Conservation (phyloP, 192 early-diverging fungal genomes). For the Mortierella antarctica region DNA sequence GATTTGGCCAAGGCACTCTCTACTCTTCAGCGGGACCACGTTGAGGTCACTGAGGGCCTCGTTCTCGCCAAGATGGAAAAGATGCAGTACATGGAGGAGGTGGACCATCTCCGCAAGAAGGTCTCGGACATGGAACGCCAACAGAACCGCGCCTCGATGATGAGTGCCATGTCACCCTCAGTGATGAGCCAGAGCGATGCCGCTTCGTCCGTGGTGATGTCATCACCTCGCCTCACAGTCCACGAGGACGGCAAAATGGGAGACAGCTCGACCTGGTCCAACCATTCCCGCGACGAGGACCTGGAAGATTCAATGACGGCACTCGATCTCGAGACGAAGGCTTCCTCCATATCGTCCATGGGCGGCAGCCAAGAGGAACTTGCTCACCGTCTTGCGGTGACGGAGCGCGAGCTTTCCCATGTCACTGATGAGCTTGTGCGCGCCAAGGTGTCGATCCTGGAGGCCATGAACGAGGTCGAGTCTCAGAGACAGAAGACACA, state of each 20-base stretch:
- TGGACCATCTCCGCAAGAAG: constrained; percentile 63
- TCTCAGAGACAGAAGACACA: constrained; percentile 41
- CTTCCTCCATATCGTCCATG: constrained; percentile 30
- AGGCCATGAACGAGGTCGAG: constrained; percentile 52
- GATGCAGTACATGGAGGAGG: constrained; percentile 60
- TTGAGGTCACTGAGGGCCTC: constrained; percentile 68
- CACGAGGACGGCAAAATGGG: constrained; percentile 33
- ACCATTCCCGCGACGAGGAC: constrained; percentile 37
- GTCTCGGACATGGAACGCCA: constrained; percentile 56
- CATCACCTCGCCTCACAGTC: constrained; percentile 14
- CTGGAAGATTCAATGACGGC: not conserved
- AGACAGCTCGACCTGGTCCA: constrained; percentile 42
- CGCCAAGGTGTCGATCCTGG: constrained; percentile 47
- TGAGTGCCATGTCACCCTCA: constrained; percentile 43
- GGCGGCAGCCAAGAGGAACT: constrained; percentile 21
- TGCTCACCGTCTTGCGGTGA: constrained; percentile 17
- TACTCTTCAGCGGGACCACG: constrained; percentile 75
- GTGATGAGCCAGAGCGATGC: constrained; percentile 49
- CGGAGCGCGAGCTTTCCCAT: constrained; percentile 43
- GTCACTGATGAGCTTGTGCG: constrained; percentile 46
- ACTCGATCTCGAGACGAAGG: constrained; percentile 17
- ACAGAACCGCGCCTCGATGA: constrained; percentile 57
- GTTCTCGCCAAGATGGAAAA: constrained; percentile 67
- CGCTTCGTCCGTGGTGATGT: constrained; percentile 36
- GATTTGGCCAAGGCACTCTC: constrained; percentile 76